A percentile compares a stretch with the other conserved stretches of the same genome.
These are phyloP conservation scores for Podaxis sp. DNA, from an alignment of 768 basidiomycete species.

Conservation along the genomic window DNA sequence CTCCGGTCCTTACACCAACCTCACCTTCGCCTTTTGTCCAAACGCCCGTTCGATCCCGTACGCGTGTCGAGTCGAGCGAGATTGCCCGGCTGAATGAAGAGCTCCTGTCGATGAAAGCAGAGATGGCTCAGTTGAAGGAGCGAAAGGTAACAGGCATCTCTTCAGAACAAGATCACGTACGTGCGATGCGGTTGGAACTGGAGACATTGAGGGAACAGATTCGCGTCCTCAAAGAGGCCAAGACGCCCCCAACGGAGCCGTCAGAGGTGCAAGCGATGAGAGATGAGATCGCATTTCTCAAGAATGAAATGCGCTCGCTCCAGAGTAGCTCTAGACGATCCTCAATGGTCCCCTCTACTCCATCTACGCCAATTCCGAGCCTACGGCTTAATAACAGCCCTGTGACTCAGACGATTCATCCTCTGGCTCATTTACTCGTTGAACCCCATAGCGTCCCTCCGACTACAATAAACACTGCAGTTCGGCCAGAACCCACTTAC, in stretches of 20 bases:
- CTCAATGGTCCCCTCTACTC: neutral
- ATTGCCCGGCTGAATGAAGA: constrained; percentile 1
- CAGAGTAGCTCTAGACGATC: constrained; percentile 1
- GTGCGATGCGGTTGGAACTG: constrained; percentile 1
- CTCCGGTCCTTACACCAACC: neutral
- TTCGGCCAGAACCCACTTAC: neutral
- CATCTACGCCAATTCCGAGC: constrained; percentile 4
- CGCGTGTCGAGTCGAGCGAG: constrained; percentile 1
- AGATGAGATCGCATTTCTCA: constrained; percentile 4
- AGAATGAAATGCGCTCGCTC: constrained; percentile 4
- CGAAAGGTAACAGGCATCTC: neutral
- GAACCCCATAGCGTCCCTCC: constrained; percentile 2
- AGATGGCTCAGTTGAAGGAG: constrained; percentile 5
- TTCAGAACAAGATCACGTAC: neutral
- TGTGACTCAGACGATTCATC: neutral
- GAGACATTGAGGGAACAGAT: constrained; percentile 7
- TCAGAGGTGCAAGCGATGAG: constrained; percentile 4
- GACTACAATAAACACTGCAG: neutral
- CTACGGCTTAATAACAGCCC: neutral
- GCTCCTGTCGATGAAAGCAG: constrained; percentile 4
- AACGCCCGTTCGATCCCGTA: neutral
- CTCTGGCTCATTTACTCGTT: constrained; percentile 6
- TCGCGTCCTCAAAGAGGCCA: constrained; percentile 4
- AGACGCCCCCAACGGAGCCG: neutral
- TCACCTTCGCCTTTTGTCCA: neutral